These are phyloP conservation scores for Parafenestella ontariensis DNA, from an alignment of 2,329 filamentous ascomycete genomes.

Conservation along the genomic window DNA sequence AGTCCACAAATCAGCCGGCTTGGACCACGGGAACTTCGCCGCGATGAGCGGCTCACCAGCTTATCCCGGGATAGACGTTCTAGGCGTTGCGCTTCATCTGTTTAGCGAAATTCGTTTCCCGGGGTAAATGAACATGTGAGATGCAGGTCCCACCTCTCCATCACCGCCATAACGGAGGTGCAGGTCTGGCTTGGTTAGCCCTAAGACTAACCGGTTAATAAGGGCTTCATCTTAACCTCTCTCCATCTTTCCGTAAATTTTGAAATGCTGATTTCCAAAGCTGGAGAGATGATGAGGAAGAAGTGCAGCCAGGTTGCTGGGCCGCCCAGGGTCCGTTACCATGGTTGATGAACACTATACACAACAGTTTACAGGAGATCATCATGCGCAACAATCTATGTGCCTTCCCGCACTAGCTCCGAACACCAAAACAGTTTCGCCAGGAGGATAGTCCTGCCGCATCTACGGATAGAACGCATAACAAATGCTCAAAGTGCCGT, in stretches of 20 bases:
- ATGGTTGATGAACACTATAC: slow-evolving; percentile 10
- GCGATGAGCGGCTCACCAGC: slow-evolving; percentile 3
- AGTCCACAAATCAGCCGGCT: slow-evolving; percentile 34
- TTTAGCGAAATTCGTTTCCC: slow-evolving; percentile 16
- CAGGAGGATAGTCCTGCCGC: background rate
- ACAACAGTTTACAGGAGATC: slow-evolving; percentile 11
- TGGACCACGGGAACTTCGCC: slow-evolving; percentile 23
- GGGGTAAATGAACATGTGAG: slow-evolving; percentile 20
- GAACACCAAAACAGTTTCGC: slow-evolving; percentile 21
- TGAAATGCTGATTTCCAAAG: background rate
- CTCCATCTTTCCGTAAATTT: background rate
- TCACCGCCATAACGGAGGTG: slow-evolving; percentile 2
- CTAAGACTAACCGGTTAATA: slow-evolving; percentile 7
- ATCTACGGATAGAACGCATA: background rate
- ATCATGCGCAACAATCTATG: slow-evolving; percentile 16
- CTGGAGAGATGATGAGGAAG: background rate
- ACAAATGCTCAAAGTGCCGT: too few species aligned
- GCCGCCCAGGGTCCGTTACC: slow-evolving; percentile 9
- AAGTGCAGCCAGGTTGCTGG: slow-evolving; percentile 17
- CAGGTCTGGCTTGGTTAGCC: background rate
- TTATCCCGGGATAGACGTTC: slow-evolving; percentile 16
- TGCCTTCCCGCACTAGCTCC: slow-evolving; percentile 16
- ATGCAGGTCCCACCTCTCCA: slow-evolving; percentile 22
- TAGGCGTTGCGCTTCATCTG: slow-evolving; percentile 7
- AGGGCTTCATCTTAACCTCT: background rate